These are phyloP conservation scores for Botrytis porri DNA, from an alignment of 2,329 filamentous ascomycete genomes.

Conservation along the genomic window DNA sequence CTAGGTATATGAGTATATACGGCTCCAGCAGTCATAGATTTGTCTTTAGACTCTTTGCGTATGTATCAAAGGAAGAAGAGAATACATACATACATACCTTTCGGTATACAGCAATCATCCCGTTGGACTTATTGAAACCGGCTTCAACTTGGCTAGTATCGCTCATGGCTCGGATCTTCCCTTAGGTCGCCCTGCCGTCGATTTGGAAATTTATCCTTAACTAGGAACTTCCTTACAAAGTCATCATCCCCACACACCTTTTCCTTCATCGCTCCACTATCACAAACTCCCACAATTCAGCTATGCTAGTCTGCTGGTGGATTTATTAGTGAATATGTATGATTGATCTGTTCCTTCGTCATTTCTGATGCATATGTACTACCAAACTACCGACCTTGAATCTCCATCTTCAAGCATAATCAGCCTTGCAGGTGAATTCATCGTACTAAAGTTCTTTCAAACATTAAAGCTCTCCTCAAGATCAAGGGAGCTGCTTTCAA, in stretches of 20 bases:
- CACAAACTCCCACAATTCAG: slow-evolving; percentile 4
- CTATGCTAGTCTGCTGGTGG: slow-evolving; percentile 14
- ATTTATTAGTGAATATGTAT: slow-evolving; percentile 14
- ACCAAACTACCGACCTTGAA: neutral
- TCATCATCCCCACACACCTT: slow-evolving; percentile 16
- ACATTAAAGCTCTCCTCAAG: neutral
- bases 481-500: neutral
- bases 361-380: slow-evolving; percentile 16
- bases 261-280: slow-evolving; percentile 15
- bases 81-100: neutral
- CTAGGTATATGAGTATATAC: neutral
- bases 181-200: neutral
- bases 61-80: neutral
- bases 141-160: neutral
- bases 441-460: neutral
- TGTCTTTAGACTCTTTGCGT: neutral
- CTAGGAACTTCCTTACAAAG: slow-evolving; percentile 9
- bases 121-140: neutral
- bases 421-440: slow-evolving; percentile 12
- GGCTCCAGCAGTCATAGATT: neutral
- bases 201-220: neutral
- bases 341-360: slow-evolving; percentile 5
- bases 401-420: slow-evolving; percentile 6
- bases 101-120: neutral
- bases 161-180: slow-evolving; percentile 8